Percentiles rank a stretch among this genome's conserved stretches.
These are phyloP conservation scores for Rachicladosporium sp. DNA, from an alignment of 2,329 filamentous ascomycete genomes.

Conservation along the genomic window DNA sequence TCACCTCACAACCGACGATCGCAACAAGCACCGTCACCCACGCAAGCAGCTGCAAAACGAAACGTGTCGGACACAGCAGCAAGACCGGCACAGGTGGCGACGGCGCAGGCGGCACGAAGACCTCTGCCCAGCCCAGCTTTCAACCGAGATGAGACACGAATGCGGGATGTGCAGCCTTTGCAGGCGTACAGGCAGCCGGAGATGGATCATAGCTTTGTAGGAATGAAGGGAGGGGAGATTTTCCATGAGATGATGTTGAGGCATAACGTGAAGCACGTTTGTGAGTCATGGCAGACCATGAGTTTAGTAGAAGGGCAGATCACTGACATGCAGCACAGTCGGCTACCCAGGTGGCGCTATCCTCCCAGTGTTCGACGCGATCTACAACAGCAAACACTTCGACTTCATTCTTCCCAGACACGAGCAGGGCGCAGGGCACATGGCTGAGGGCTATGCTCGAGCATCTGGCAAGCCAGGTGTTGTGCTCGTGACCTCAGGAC, in stretches of 20 bases:
- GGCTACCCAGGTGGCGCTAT: slow-evolving; percentile 89
- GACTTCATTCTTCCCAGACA: slow-evolving; percentile 91
- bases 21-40: slow-evolving; percentile 11
- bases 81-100: slow-evolving; percentile 32
- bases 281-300: slow-evolving; percentile 43
- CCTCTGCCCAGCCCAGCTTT: slow-evolving; percentile 36
- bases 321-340: slow-evolving; percentile 23
- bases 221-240: slow-evolving; percentile 89
- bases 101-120: slow-evolving; percentile 25
- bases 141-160: slow-evolving; percentile 31
- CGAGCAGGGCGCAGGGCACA: slow-evolving; percentile 95
- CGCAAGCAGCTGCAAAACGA: slow-evolving; percentile 14
- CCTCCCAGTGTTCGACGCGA: slow-evolving; percentile 94
- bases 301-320: slow-evolving; percentile 7
- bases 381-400: slow-evolving; percentile 96
- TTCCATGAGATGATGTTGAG: slow-evolving; percentile 99
- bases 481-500: slow-evolving; percentile 90
- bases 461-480: slow-evolving; percentile 90
- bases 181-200: slow-evolving; percentile 35
- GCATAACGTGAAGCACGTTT: slow-evolving; percentile 84
- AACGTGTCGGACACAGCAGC: slow-evolving; percentile 29
- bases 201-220: slow-evolving; percentile 60
- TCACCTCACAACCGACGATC: slow-evolving; percentile 29
- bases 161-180: slow-evolving; percentile 32
- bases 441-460: slow-evolving; percentile 96